These are phyloP conservation scores for Panaeolus cyanescens DNA, from an alignment of 768 basidiomycete genomes.

Conservation along the genomic window DNA sequence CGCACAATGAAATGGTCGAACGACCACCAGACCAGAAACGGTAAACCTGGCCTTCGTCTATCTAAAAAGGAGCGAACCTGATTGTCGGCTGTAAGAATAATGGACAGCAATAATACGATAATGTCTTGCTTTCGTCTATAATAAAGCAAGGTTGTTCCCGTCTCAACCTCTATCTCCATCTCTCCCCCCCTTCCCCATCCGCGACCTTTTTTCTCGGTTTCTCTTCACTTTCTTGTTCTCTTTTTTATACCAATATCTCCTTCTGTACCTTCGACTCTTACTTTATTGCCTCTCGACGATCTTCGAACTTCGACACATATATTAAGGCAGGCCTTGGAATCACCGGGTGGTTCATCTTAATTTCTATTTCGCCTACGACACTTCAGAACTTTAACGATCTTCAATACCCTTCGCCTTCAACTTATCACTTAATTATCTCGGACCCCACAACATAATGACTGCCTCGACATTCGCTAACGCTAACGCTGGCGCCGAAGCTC, in stretches of 20 bases:
- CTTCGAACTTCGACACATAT: slow-evolving; percentile 1
- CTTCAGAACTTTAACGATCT: not conserved
- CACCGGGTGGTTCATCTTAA: slow-evolving; percentile 35
- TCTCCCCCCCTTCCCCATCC: slow-evolving; percentile 19
- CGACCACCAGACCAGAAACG: not conserved
- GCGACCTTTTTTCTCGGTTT: slow-evolving; percentile 4
- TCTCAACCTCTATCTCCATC: slow-evolving; percentile 17
- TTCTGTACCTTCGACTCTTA: slow-evolving; percentile 9
- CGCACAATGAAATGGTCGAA: not conserved
- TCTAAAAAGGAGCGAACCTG: not conserved
- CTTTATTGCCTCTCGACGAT: not conserved
- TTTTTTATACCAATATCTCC: slow-evolving; percentile 19
- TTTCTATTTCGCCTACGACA: slow-evolving; percentile 12
- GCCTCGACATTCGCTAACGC: slow-evolving; percentile 6
- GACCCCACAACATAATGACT: slow-evolving; percentile 8
- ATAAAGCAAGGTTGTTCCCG: slow-evolving; percentile 2
- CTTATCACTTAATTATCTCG: slow-evolving; percentile 5
- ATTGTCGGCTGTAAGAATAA: not conserved
- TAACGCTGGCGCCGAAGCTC: slow-evolving; percentile 25
- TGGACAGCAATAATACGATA: not conserved
- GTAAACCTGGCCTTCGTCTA: not conserved
- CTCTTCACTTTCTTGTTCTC: slow-evolving; percentile 7
- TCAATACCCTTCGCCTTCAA: slow-evolving; percentile 4
- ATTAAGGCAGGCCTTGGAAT: slow-evolving; percentile 39
- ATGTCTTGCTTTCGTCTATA: not conserved